These are phyloP conservation scores for Chlamydomonas sphaeroides DNA, from an alignment of 139 green algal genomes.

Conservation along the genomic window DNA sequence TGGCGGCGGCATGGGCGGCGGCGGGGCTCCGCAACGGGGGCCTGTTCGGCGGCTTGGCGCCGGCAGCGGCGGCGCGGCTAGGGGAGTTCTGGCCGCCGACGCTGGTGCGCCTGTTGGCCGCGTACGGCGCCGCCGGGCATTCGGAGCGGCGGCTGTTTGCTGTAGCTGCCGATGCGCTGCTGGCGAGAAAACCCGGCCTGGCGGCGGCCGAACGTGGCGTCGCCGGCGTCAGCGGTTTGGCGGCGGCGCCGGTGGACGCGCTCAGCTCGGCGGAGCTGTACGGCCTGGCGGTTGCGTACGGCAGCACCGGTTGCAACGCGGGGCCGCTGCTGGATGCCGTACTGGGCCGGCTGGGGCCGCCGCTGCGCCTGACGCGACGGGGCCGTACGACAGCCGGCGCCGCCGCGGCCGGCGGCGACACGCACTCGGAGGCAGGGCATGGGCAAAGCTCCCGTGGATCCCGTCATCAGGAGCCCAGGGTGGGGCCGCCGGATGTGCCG, in stretches of 20 bases:
- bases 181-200: too few relatives aligned
- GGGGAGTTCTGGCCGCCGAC: slow-evolving; percentile 28
- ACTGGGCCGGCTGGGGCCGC: neutral
- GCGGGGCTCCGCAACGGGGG: neutral
- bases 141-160: slow-evolving; percentile 32
- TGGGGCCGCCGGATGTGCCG: neutral
- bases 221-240: neutral
- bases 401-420: too few relatives aligned
- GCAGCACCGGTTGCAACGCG: neutral
- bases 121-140: slow-evolving; percentile 32
- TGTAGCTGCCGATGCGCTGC: slow-evolving; percentile 31
- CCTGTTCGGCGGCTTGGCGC: slow-evolving; percentile 1
- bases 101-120: slow-evolving; percentile 41
- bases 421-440: too few relatives aligned
- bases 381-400: too few relatives aligned
- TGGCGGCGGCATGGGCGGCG: slow-evolving; percentile 37
- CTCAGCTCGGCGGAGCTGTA: neutral
- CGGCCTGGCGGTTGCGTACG: slow-evolving; percentile 14
- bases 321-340: neutral
- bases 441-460: too few relatives aligned
- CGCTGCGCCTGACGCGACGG: neutral
- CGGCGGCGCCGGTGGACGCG: slow-evolving; percentile 5
- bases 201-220: neutral
- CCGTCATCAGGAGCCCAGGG: too few relatives aligned
- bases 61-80: slow-evolving; percentile 17